phyloP scores from a whole-genome alignment of 495 filamentous ascomycete genomes.

The Aspergillus nidulans region DNA sequence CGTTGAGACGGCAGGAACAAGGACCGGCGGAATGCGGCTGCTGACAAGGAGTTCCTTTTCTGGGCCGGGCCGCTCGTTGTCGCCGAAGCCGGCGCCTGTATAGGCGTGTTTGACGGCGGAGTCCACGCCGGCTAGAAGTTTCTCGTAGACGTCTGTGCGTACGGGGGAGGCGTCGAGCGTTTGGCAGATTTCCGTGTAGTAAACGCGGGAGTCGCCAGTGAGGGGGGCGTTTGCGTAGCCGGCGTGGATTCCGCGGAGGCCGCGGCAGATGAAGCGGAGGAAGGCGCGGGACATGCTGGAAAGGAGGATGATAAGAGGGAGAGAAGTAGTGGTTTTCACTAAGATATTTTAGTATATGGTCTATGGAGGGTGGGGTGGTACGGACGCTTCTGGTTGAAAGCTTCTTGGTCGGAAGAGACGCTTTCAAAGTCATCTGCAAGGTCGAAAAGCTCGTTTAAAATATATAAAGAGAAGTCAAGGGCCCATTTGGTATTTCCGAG shows the following conservation, averaged over 20 bases:
- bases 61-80: constrained; percentile 41
- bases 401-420: constrained; percentile 36
- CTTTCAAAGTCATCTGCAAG: constrained; percentile 52
- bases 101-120: constrained; percentile 44
- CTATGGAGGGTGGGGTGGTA: constrained; percentile 12
- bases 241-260: constrained; percentile 45
- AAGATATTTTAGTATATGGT: constrained; percentile 10
- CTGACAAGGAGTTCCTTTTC: constrained; percentile 48
- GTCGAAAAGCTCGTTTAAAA: constrained; percentile 62
- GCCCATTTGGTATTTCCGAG: constrained; percentile 57
- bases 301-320: constrained; percentile 65
- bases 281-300: constrained; percentile 70
- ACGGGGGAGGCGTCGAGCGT: constrained; percentile 39
- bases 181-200: constrained; percentile 41
- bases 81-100: constrained; percentile 41
- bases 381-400: constrained; percentile 42
- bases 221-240: constrained; percentile 31
- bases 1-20: constrained; percentile 38
- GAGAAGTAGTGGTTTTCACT: constrained; percentile 48
- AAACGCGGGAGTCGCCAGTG: constrained; percentile 32
- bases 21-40: constrained; percentile 39
- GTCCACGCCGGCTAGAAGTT: constrained; percentile 45
- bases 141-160: constrained; percentile 45
- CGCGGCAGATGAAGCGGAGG: constrained; percentile 62
- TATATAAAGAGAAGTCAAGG: constrained; percentile 62